Conservation (phyloP, 2,329 filamentous ascomycete species). For the Penicillium sp. region DNA sequence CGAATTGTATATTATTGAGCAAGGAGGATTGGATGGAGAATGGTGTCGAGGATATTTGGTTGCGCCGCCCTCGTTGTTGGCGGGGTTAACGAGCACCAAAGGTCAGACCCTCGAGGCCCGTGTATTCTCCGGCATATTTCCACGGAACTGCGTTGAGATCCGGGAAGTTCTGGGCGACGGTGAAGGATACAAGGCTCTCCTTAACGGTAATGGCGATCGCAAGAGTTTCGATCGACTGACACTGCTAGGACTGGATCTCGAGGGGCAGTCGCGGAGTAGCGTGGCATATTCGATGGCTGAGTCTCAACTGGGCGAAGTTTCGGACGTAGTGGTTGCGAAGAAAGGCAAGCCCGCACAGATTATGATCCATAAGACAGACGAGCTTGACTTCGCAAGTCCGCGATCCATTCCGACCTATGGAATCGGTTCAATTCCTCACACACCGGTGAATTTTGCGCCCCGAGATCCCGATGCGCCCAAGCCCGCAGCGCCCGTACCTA, state of each 20-base stretch:
- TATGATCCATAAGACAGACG: slow-evolving; percentile 39
- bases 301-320: slow-evolving; percentile 29
- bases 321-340: slow-evolving; percentile 36
- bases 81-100: slow-evolving; percentile 85
- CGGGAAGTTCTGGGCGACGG: slow-evolving; percentile 83
- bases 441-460: slow-evolving; percentile 34
- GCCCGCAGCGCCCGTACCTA: slow-evolving; percentile 88
- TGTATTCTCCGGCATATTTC: slow-evolving; percentile 98
- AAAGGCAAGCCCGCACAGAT: slow-evolving; percentile 45
- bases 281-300: slow-evolving; percentile 29
- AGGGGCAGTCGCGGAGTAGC: slow-evolving; percentile 29
- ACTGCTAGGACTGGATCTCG: slow-evolving; percentile 25
- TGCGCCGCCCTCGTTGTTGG: slow-evolving; percentile 87
- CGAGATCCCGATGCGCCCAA: slow-evolving; percentile 66
- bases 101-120: slow-evolving; percentile 92
- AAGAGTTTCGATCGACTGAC: slow-evolving; percentile 38
- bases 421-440: slow-evolving; percentile 35
- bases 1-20: slow-evolving; percentile 98
- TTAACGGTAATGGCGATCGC: slow-evolving; percentile 38
- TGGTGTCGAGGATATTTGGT: slow-evolving; percentile 97
- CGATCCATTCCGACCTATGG: slow-evolving; percentile 31
- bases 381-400: slow-evolving; percentile 31
- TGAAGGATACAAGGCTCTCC: slow-evolving; percentile 45
- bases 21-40: slow-evolving; percentile 78
- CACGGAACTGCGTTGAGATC: slow-evolving; percentile 89